Base-by-base conservation (phyloP, 2,329 filamentous ascomycete genomes). In the Diaporthe vexans region DNA sequence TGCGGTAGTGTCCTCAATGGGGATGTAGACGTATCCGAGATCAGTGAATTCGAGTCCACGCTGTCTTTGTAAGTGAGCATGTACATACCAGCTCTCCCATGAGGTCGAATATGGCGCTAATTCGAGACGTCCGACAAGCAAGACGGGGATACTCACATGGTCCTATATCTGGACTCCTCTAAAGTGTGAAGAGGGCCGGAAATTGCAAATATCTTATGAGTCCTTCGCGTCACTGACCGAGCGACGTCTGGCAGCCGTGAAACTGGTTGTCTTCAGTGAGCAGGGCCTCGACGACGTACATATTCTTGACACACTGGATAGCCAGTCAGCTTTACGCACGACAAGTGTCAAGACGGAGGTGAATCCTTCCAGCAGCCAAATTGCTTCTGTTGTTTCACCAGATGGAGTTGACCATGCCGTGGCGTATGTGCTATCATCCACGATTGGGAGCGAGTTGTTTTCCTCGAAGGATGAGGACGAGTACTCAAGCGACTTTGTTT, bases 71-170 rank as follows among this genome's bases (percentile, higher is more conserved):
- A 37, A 73, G 71, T 19, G 40, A 61, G 57, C 46, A 61, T 51
- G 33, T 26, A 35, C 37, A 19, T 24, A 63, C 17, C 15, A 61
- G 29, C 21, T 52, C 43, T 29, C 43, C 13, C 29, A 59, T 8
- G 4, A 63, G 33, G 57, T 35, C 63, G 46, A 68, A 57, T 11
- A 58, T 19, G 51, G 40, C 10, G 59, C 71, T 73, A n/a, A 73
- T 51, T 68, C 24, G 59, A 37, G 48, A 63, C 3, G 15, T 46
- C 13, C 48, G 8, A 46, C 15, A 21, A 72, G 73, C 43, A 75
- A 74, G 52, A 73, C 74, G 40, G 74, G 74, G 29, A 54, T 75
- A 29, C n/a, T 65, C 24, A 73, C 71, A 52, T 75, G 74, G 74
- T 75, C 74, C n/a, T 75, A 75, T 54, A 33, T 43, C 21, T 75